phyloP scores from a whole-genome alignment of 1,139 yeast species.

The Taphrina pruni region DNA sequence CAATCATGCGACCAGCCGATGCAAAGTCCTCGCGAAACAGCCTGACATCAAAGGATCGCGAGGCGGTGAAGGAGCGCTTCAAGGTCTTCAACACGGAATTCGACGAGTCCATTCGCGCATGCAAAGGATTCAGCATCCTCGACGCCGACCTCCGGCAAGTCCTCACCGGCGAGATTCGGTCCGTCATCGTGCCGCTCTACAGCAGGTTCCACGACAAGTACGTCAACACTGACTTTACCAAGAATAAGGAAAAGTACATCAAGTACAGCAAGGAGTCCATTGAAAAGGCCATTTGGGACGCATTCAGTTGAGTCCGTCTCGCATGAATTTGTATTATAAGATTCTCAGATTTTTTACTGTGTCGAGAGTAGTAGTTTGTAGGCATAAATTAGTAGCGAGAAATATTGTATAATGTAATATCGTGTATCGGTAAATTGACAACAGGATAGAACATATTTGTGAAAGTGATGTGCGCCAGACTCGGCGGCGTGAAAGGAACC shows the following conservation, averaged over 20 bases:
- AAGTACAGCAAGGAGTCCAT: conserved; percentile 63
- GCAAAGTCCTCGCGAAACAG: conserved; percentile 51
- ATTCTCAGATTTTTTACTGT: too few relatives aligned
- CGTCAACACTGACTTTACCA: conserved; percentile 71
- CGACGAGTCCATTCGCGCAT: conserved; percentile 70
- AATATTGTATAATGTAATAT: conserved; percentile 1
- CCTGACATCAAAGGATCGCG: conserved; percentile 72
- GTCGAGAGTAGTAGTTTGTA: neutral
- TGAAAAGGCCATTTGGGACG: conserved; percentile 39
- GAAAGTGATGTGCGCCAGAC: too few relatives aligned
- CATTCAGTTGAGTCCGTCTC: conserved; percentile 6
- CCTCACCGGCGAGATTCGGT: conserved; percentile 65
- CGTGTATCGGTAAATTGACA: neutral
- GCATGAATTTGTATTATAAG: too few relatives aligned
- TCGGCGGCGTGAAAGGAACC: too few relatives aligned
- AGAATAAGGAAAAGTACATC: conserved; percentile 73
- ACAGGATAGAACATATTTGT: too few relatives aligned
- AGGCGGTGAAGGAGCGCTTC: conserved; percentile 83
- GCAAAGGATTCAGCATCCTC: conserved; percentile 67
- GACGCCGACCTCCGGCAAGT: conserved; percentile 69
- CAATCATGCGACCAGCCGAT: conserved; percentile 61
- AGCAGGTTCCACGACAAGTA: conserved; percentile 81
- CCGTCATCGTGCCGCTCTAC: conserved; percentile 79
- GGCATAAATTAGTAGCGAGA: conserved; percentile 3
- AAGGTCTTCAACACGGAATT: conserved; percentile 75